These are phyloP conservation scores for Trichoderma erinaceum DNA, from an alignment of 495 filamentous ascomycete genomes.

Conservation along the genomic window DNA sequence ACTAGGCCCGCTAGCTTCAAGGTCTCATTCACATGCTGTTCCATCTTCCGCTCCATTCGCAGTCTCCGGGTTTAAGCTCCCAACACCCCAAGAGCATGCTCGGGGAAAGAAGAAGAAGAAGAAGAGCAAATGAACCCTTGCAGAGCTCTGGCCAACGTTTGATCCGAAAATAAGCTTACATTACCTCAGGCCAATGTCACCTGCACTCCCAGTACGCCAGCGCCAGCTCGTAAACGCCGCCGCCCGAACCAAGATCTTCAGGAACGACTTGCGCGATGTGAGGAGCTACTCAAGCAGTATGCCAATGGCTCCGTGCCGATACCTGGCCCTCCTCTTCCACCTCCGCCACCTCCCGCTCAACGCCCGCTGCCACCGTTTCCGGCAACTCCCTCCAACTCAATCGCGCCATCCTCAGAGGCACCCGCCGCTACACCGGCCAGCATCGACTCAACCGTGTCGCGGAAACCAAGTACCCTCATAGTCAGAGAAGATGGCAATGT, in stretches of 20 bases:
- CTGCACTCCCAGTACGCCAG: constrained; percentile 44
- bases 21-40: background rate
- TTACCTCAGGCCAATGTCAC: constrained; percentile 37
- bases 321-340: background rate
- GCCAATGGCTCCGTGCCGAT: constrained; percentile 18
- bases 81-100: background rate
- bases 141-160: background rate
- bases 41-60: background rate
- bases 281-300: constrained; percentile 42
- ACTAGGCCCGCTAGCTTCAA: constrained; percentile 16
- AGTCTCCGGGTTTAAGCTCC: constrained; percentile 19
- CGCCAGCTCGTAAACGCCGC: constrained; percentile 41
- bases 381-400: background rate
- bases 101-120: background rate
- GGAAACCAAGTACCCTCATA: constrained; percentile 37
- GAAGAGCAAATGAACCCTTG: background rate
- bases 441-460: constrained; percentile 27
- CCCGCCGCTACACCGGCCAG: constrained; percentile 18
- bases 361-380: background rate
- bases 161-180: background rate
- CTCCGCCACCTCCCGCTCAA: background rate
- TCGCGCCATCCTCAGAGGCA: background rate
- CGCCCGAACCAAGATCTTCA: constrained; percentile 45
- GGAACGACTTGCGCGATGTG: constrained; percentile 43
- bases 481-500: constrained; percentile 39